Evolutionary conservation across 2,329 filamentous ascomycete species (phyloP).

Genomic region (Colletotrichum eleusines): DNA sequence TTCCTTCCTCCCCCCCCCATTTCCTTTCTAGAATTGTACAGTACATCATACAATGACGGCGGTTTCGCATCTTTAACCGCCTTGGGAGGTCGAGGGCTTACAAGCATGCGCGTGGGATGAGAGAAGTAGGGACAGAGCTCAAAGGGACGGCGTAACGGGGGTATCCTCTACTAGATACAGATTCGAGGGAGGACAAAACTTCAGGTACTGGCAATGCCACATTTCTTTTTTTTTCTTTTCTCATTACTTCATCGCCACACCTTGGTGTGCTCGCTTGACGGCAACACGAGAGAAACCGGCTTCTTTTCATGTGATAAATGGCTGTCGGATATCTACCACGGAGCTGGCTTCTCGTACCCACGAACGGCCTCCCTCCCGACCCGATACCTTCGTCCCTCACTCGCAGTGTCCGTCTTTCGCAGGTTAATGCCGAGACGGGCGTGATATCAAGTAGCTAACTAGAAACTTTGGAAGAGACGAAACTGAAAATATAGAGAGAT

Average conservation of each 20-base stretch:
- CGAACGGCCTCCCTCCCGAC: not conserved
- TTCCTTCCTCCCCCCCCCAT: not conserved
- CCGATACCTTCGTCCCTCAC: not conserved
- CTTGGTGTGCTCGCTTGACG: not conserved
- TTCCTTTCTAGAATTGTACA: slow-evolving; percentile 28
- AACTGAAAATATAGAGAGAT: slow-evolving; percentile 13
- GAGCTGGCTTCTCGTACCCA: slow-evolving; percentile 9
- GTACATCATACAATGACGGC: slow-evolving; percentile 27
- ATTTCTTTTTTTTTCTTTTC: slow-evolving; percentile 27
- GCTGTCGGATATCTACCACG: slow-evolving; percentile 18
- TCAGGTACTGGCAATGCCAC: slow-evolving; percentile 6
- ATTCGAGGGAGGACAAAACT: not conserved
- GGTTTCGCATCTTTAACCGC: slow-evolving; percentile 5
- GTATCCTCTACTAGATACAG: not conserved
- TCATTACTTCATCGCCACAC: not conserved
- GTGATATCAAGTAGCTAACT: slow-evolving; percentile 35
- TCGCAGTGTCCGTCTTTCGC: not conserved
- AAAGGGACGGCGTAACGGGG: slow-evolving; percentile 15
- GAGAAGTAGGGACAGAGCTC: slow-evolving; percentile 3
- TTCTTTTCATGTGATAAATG: not conserved
- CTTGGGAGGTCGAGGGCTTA: not conserved
- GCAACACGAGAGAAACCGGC: not conserved
- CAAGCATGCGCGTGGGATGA: slow-evolving; percentile 6
- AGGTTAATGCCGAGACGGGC: slow-evolving; percentile 4
- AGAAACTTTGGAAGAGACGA: slow-evolving; percentile 9